Conservation (phyloP, 1,284 basidiomycete species). For the Xerocomus amazonicus region DNA sequence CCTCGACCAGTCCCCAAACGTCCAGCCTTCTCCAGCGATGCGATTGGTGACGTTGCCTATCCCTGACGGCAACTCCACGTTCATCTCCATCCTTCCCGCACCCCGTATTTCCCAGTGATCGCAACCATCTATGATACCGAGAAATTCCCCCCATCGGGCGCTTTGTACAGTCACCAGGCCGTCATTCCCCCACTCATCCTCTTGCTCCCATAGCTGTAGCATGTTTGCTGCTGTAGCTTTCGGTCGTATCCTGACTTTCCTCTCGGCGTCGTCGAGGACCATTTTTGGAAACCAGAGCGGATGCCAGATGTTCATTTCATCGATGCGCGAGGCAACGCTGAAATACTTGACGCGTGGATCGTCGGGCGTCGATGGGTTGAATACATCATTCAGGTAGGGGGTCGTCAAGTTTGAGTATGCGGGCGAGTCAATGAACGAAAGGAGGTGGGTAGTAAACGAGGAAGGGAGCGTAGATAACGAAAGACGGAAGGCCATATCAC, state of each 20-base stretch:
- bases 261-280: constrained; percentile 81
- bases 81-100: constrained; percentile 63
- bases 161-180: constrained; percentile 89
- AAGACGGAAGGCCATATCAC: constrained; percentile 33
- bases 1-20: constrained; percentile 56
- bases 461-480: constrained; percentile 64
- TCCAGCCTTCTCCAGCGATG: constrained; percentile 47
- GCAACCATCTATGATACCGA: constrained; percentile 86
- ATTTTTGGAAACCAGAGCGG: constrained; percentile 97
- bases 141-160: constrained; percentile 90
- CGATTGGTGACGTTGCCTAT: constrained; percentile 23
- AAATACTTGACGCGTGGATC: constrained; percentile 87
- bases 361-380: constrained; percentile 91
- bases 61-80: constrained; percentile 55
- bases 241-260: constrained; percentile 43
- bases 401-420: constrained; percentile 96
- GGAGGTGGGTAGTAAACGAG: constrained; percentile 82
- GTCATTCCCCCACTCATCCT: constrained; percentile 85
- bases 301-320: constrained; percentile 79
- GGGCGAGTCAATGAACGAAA: constrained; percentile 94
- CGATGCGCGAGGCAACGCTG: constrained; percentile 79
- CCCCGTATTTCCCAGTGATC: constrained; percentile 99
- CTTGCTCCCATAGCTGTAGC: constrained; percentile 40
- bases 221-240: constrained; percentile 20
- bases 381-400: constrained; percentile 76